These are phyloP conservation scores for Pseudopithomyces chartarum DNA, from an alignment of 2,329 filamentous ascomycete species.

Conservation along the genomic window DNA sequence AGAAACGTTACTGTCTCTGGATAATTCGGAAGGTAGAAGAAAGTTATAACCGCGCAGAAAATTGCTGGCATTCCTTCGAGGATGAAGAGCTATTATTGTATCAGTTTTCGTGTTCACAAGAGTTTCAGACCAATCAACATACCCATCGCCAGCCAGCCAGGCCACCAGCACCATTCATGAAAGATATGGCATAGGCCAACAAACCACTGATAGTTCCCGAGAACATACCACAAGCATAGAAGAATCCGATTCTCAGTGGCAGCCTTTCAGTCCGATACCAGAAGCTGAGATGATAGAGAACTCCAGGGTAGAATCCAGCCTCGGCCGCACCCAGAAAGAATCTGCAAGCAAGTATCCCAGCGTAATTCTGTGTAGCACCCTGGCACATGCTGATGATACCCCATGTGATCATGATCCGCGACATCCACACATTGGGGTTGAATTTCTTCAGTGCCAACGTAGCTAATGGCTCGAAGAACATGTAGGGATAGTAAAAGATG, in stretches of 20 bases:
- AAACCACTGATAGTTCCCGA: slow-evolving; percentile 64
- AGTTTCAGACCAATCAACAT: not conserved
- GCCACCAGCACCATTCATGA: slow-evolving; percentile 60
- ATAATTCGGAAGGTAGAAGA: slow-evolving; percentile 27
- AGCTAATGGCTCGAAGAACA: slow-evolving; percentile 35
- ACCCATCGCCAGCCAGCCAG: slow-evolving; percentile 41
- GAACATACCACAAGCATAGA: slow-evolving; percentile 61
- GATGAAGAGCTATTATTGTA: slow-evolving; percentile 21
- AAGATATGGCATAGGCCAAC: slow-evolving; percentile 61
- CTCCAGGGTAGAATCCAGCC: slow-evolving; percentile 36
- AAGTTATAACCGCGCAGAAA: slow-evolving; percentile 19
- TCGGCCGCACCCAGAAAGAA: slow-evolving; percentile 45
- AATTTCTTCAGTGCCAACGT: slow-evolving; percentile 28
- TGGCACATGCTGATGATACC: slow-evolving; percentile 49
- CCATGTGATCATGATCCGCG: slow-evolving; percentile 29
- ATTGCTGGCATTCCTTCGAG: slow-evolving; percentile 28
- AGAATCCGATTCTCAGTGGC: slow-evolving; percentile 60
- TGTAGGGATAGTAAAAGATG: slow-evolving; percentile 44
- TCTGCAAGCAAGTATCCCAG: slow-evolving; percentile 48
- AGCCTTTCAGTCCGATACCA: slow-evolving; percentile 64
- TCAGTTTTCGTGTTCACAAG: not conserved
- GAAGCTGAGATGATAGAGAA: slow-evolving; percentile 60
- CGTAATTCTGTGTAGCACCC: slow-evolving; percentile 50
- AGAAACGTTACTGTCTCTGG: slow-evolving; percentile 24
- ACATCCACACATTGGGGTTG: slow-evolving; percentile 27